phyloP scores from a whole-genome alignment of 768 basidiomycete species.

The Paxillus involutus region DNA sequence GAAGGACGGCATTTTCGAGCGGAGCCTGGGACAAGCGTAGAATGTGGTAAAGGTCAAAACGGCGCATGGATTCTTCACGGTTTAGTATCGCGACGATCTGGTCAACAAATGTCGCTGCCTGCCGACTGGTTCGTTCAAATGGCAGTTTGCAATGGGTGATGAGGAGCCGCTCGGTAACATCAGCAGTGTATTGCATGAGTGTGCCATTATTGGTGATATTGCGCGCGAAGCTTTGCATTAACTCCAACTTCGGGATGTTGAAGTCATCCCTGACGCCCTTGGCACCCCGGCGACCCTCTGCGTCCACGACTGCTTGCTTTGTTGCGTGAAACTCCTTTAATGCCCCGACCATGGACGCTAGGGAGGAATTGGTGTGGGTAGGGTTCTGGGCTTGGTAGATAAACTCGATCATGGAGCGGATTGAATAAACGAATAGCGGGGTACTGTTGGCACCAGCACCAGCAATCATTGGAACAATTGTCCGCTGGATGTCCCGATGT shows the following conservation, averaged over 20 bases:
- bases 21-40: not conserved
- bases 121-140: conserved; percentile 14
- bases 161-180: conserved; percentile 26
- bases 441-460: not conserved
- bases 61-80: conserved; percentile 27
- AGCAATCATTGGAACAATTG: conserved; percentile 21
- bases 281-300: conserved; percentile 1
- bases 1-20: no score
- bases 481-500: conserved; percentile 36
- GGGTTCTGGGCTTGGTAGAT: conserved; percentile 21
- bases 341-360: conserved; percentile 2
- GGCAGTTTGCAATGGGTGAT: conserved; percentile 28
- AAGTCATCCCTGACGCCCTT: conserved; percentile 2
- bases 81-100: conserved; percentile 37
- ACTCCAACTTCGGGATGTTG: conserved; percentile 2
- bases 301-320: conserved; percentile 13
- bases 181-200: conserved; percentile 35
- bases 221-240: conserved; percentile 9
- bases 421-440: not conserved
- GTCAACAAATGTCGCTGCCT: conserved; percentile 27
- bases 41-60: conserved; percentile 24
- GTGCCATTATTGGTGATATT: conserved; percentile 6
- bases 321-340: conserved; percentile 10
- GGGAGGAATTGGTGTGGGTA: conserved; percentile 11
- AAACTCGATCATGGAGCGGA: conserved; percentile 25